phyloP scores from a whole-genome alignment of 345 rosid genomes.

The Citrus sp. region DNA sequence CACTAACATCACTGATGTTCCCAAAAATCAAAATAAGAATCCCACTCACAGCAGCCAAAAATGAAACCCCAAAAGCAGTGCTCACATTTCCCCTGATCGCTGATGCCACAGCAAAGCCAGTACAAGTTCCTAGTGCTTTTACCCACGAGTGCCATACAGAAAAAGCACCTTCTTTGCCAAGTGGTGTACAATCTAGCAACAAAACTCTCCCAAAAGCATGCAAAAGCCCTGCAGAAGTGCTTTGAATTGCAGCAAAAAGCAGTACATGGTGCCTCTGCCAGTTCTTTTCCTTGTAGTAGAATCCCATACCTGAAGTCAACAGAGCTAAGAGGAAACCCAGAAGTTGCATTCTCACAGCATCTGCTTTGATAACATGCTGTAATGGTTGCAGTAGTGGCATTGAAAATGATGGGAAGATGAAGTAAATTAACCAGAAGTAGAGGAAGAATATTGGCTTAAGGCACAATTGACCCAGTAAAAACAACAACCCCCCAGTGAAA shows the following conservation, averaged over 20 bases:
- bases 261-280: constrained; percentile 40
- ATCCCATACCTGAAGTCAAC: constrained; percentile 42
- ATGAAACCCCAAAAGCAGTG: constrained; percentile 37
- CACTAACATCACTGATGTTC: constrained; percentile 50
- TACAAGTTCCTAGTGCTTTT: constrained; percentile 40
- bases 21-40: constrained; percentile 39
- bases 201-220: constrained; percentile 50
- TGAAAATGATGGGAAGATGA: constrained; percentile 45
- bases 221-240: constrained; percentile 46
- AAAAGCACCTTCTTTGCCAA: constrained; percentile 53
- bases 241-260: constrained; percentile 46
- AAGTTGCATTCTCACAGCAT: constrained; percentile 48
- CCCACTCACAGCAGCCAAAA: constrained; percentile 26
- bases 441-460: constrained; percentile 37
- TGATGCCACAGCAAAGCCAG: constrained; percentile 51
- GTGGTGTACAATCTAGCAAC: constrained; percentile 45
- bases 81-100: constrained; percentile 32
- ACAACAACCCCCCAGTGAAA: constrained; percentile 40
- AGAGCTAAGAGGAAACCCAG: constrained; percentile 45
- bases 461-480: constrained; percentile 47
- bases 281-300: constrained; percentile 27
- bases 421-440: constrained; percentile 43
- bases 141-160: constrained; percentile 50
- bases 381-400: constrained; percentile 44
- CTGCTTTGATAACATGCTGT: constrained; percentile 35